Evolutionary conservation across 2,329 filamentous ascomycete species (phyloP), one percentile per base, ranked within the genome.

Genomic region (Bipolaris zeicola): DNA sequence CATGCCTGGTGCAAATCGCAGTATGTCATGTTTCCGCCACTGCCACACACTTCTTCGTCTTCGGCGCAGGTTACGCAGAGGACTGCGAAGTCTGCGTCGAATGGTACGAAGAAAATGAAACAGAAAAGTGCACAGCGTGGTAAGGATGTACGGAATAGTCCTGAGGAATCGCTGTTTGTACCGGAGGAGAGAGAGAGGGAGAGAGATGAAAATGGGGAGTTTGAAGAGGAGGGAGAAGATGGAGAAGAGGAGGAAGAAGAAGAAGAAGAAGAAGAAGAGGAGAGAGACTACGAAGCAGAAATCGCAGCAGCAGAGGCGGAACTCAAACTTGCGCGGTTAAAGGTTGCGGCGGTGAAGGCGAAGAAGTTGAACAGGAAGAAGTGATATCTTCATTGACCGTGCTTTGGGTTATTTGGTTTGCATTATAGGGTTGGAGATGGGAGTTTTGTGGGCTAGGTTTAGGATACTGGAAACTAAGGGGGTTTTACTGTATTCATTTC

Each of bases 311-410:
- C 48, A 8, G 52, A 64, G 38, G 51, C 63, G 1, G 62, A 64
- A 31, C 33, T 65, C 13, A 66, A 61, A 36, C 43, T 65, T 16
- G 65, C 63, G 1, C 50, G 52, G 6, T 50, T 67, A 1, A 48
- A 51, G 36, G 53, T 50, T 13, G 57, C 54, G 5, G 55, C 55
- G 11, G 54, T 26, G 34, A 52, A 54, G 3, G 62, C 58, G 43
- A 26, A 22, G 39, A 26, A 3, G 3, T 13, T 38, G 16, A 8
- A 38, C 3, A 16, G 10, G 10, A 31, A 31, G 6, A 31, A 31
- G 3, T 31, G 10, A 31, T 31, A 31, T 11, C 3, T 31, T 31
- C 28, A 31, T 5, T 13, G 28, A 31, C 10, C 1, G 10, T 31
- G 28, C 11, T 31, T 37, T 37, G n/a, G 34, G 34, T 37, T 7